These are phyloP conservation scores for Hyaloperonospora arabidopsidis DNA, from an alignment of 352 stramenopile species.

Conservation along the genomic window DNA sequence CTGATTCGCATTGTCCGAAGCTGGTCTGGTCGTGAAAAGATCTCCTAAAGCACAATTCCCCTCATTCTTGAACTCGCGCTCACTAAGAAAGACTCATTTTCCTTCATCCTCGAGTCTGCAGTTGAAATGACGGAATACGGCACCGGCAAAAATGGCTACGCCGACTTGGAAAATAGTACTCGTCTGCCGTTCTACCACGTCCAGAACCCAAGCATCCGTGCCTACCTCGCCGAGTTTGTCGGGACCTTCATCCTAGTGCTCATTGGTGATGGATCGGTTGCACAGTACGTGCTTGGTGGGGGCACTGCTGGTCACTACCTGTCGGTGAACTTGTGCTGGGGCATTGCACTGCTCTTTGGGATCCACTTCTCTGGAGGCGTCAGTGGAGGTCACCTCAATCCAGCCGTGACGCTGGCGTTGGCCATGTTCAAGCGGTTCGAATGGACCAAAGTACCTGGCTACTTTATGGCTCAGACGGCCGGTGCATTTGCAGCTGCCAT, in stretches of 20 bases:
- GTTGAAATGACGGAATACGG: slow-evolving; percentile 32
- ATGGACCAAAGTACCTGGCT: slow-evolving; percentile 46
- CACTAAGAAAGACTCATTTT: no score
- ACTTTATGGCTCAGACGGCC: slow-evolving; percentile 39
- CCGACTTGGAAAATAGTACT: slow-evolving; percentile 26
- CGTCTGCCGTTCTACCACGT: slow-evolving; percentile 28
- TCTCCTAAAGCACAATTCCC: no score
- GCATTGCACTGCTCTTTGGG: slow-evolving; percentile 51
- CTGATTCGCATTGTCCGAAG: no score
- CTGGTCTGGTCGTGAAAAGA: no score
- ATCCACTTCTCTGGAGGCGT: slow-evolving; percentile 50
- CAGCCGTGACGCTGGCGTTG: slow-evolving; percentile 46
- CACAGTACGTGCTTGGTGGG: slow-evolving; percentile 45
- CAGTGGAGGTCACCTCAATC: slow-evolving; percentile 57
- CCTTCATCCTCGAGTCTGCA: neutral
- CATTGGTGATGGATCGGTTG: slow-evolving; percentile 52
- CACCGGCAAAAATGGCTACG: slow-evolving; percentile 24
- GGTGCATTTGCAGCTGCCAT: slow-evolving; percentile 39
- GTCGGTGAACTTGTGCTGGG: slow-evolving; percentile 48
- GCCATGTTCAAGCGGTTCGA: slow-evolving; percentile 46
- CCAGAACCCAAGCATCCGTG: slow-evolving; percentile 33
- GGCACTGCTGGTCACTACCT: slow-evolving; percentile 43
- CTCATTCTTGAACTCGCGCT: neutral
- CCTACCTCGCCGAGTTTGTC: slow-evolving; percentile 57
- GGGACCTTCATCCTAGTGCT: slow-evolving; percentile 55